Evolutionary conservation across 176 grass and related monocot species (phyloP).

Genomic region (Carex scoparia): DNA sequence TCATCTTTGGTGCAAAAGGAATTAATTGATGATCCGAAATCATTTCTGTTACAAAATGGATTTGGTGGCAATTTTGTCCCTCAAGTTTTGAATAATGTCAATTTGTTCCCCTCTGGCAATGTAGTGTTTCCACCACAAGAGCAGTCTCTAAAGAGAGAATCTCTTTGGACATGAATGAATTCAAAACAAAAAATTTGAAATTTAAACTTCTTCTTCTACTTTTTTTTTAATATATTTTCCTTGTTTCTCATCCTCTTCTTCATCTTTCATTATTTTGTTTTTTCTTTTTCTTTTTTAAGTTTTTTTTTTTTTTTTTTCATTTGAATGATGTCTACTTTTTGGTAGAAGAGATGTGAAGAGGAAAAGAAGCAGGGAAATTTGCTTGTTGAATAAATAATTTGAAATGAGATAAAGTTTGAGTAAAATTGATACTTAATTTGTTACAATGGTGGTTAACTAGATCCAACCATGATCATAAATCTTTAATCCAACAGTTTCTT

Average conservation of each 20-base stretch:
- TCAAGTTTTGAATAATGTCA: conserved; percentile 27
- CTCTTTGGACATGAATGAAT: conserved; percentile 26
- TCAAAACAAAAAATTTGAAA: not conserved
- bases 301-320: not conserved
- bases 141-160: conserved; percentile 22
- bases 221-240: not conserved
- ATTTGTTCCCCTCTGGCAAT: not conserved
- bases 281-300: not conserved
- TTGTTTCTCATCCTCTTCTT: not conserved
- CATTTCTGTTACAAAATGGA: conserved; percentile 29
- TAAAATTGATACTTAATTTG: not conserved
- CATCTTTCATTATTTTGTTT: not conserved
- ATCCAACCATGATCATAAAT: not conserved
- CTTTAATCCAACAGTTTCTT: not conserved
- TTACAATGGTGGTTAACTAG: not conserved
- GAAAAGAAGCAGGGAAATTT: not conserved
- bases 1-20: conserved; percentile 3
- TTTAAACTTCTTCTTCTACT: not conserved
- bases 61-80: conserved; percentile 5
- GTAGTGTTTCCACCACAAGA: conserved; percentile 19
- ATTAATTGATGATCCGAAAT: conserved; percentile 17
- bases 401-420: conserved; percentile 1
- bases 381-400: conserved; percentile 24
- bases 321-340: not conserved
- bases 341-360: not conserved